These are phyloP conservation scores for Apiotrichum sp. DNA, from an alignment of 1,284 basidiomycete species.

Conservation along the genomic window DNA sequence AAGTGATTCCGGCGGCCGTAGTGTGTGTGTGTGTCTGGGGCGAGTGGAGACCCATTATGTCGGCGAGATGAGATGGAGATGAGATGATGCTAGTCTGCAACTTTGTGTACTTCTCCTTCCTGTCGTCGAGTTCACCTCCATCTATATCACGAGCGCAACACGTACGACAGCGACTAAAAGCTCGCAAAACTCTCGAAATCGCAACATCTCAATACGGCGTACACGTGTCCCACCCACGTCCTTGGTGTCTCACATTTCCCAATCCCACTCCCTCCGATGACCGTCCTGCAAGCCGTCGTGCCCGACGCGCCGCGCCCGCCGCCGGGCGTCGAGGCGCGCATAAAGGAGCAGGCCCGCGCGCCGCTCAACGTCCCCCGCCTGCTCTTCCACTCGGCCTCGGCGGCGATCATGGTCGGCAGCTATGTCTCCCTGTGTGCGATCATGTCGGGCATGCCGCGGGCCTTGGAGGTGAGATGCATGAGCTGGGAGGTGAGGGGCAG, in stretches of 20 bases:
- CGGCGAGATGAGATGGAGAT: too few relatives aligned
- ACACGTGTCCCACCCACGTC: too few relatives aligned
- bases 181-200: too few relatives aligned
- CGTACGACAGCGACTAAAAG: too few relatives aligned
- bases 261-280: background rate
- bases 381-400: conserved; percentile 32
- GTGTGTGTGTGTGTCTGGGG: too few relatives aligned
- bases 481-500: background rate
- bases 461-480: background rate
- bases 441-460: background rate
- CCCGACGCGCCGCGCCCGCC: background rate
- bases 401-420: conserved; percentile 33
- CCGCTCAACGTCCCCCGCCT: conserved; percentile 9
- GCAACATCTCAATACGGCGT: too few relatives aligned
- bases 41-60: too few relatives aligned
- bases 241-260: background rate
- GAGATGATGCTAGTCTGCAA: too few relatives aligned
- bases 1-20: too few relatives aligned
- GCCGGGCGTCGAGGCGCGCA: background rate
- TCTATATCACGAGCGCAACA: too few relatives aligned
- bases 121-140: too few relatives aligned
- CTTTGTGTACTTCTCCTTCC: too few relatives aligned
- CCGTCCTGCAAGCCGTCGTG: background rate
- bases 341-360: background rate
- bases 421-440: background rate